A percentile compares a stretch with the other conserved stretches of the same genome.
Evolutionary conservation across 257 asterid genomes (phyloP).

Genomic region (Mitragyna speciosa): DNA sequence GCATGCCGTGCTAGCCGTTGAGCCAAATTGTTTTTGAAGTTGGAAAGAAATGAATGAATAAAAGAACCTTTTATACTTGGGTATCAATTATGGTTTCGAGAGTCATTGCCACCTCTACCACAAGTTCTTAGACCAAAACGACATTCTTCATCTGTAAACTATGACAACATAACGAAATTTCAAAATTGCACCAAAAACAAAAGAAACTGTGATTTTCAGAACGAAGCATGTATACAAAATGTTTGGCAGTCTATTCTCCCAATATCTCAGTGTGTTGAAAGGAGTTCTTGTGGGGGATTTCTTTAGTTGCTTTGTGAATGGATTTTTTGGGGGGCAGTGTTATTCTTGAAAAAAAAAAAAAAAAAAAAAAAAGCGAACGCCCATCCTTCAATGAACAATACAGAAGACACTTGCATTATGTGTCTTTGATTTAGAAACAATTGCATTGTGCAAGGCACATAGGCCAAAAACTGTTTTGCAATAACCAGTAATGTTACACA

Average conservation of each 20-base stretch:
- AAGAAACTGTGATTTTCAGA: neutral
- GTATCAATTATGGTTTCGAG: neutral
- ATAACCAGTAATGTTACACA: neutral
- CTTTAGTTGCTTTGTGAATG: too few species aligned
- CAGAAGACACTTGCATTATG: neutral
- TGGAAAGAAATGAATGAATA: neutral
- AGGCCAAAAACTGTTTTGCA: constrained; percentile 1
- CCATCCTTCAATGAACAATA: neutral
- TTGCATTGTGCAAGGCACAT: constrained; percentile 2
- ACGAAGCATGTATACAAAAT: neutral
- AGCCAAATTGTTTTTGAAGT: too few species aligned
- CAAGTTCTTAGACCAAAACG: neutral
- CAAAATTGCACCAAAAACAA: neutral
- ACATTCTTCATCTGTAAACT: neutral
- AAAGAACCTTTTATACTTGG: neutral
- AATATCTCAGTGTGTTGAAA: too few species aligned
- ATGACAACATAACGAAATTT: neutral
- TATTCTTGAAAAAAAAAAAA: too few species aligned
- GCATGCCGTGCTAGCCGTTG: too few species aligned
- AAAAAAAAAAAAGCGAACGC: too few species aligned
- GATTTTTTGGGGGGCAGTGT: too few species aligned
- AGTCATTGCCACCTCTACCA: neutral
- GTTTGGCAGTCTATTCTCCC: neutral
- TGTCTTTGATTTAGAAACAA: constrained; percentile 1
- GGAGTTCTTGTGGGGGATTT: too few species aligned